phyloP scores from a whole-genome alignment of 2,329 filamentous ascomycete species.

The Trichoderma hamatum region DNA sequence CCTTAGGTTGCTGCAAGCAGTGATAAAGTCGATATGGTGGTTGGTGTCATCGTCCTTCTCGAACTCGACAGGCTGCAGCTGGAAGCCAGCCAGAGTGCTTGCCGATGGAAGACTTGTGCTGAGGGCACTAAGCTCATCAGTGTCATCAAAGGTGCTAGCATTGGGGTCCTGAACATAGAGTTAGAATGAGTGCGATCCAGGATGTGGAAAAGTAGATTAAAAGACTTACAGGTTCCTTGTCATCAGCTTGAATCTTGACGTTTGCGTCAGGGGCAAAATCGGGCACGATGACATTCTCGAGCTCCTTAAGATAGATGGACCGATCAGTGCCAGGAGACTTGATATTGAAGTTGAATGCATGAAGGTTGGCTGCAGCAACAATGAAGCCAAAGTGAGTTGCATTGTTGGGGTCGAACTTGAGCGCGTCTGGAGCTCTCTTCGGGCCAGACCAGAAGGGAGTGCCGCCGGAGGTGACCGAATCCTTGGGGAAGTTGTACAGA shows the following conservation, averaged over 20 bases:
- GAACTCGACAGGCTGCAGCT: conserved; percentile 89
- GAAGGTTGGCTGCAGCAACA: conserved; percentile 84
- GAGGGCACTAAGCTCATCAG: conserved; percentile 74
- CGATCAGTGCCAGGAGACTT: conserved; percentile 74
- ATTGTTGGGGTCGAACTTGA: conserved; percentile 86
- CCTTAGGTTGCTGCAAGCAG: conserved; percentile 91
- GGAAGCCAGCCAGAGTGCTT: conserved; percentile 82
- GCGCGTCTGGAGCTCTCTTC: conserved; percentile 89
- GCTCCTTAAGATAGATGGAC: conserved; percentile 73
- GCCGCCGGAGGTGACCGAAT: conserved; percentile 83
- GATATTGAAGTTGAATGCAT: conserved; percentile 98
- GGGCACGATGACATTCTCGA: conserved; percentile 92
- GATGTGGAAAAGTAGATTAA: background rate
- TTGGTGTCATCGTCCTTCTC: conserved; percentile 99
- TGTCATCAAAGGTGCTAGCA: conserved; percentile 69
- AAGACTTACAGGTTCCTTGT: conserved; percentile 76
- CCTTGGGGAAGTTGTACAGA: conserved; percentile 95
- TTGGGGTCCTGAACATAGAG: conserved; percentile 71
- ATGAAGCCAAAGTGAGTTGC: conserved; percentile 87
- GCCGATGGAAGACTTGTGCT: conserved; percentile 73
- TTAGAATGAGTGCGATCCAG: background rate
- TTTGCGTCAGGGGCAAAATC: conserved; percentile 89
- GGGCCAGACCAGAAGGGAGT: conserved; percentile 97
- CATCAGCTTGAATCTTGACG: conserved; percentile 95
- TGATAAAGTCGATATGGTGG: conserved; percentile 98